Evolutionary conservation across 2,329 filamentous ascomycete species (phyloP), one percentile per base, ranked within the genome.

Genomic region (Aspergillus jensenii): DNA sequence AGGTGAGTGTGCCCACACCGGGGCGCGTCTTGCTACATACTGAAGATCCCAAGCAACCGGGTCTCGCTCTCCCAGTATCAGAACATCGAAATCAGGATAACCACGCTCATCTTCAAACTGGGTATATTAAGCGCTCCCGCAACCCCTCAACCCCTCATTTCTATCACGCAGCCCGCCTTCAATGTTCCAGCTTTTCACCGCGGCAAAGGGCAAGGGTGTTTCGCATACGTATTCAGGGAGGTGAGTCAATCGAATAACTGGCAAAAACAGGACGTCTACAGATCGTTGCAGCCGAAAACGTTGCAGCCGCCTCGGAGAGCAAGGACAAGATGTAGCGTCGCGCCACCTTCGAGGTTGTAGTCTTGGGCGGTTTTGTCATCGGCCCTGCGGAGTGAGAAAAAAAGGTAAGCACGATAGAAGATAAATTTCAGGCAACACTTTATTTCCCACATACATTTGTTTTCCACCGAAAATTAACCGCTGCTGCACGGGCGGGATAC

Each of bases 401-500:
- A 46, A 9, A 37, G 52, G 48, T 62, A 37, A 59, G 48, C 45
- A 39, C 2, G 12, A 27, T 48, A 33, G 39, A 47, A 40, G 31
- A 15, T 11, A 46, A 19, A 31, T 8, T 8, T 14, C 6, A 15
- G 15, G 41, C 5, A 19, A 14, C 27, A 8, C 1, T 8, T 4
- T 31, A 6, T 37, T 37, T 37, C 25, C 25, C 37, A 75, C 82
- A 61, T 79, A 97, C 95, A 99, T 97, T 76, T 99, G 95, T 82
- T 99, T 99, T 71, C 95, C 95, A 54, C 93, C 92, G 73, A 89
- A 97, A 71, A 99, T 99, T 65, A 99, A 81, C 59, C 95, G 88
- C 79, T 99, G 95, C 79, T 99, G 95, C 17, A 95, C 92, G 1
- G 95, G 95, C 44, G 95, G 93, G 69, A 99, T 99, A 57, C 95